phyloP scores from a whole-genome alignment of 2,329 filamentous ascomycete species.

The Ophidiomyces ophidiicola region DNA sequence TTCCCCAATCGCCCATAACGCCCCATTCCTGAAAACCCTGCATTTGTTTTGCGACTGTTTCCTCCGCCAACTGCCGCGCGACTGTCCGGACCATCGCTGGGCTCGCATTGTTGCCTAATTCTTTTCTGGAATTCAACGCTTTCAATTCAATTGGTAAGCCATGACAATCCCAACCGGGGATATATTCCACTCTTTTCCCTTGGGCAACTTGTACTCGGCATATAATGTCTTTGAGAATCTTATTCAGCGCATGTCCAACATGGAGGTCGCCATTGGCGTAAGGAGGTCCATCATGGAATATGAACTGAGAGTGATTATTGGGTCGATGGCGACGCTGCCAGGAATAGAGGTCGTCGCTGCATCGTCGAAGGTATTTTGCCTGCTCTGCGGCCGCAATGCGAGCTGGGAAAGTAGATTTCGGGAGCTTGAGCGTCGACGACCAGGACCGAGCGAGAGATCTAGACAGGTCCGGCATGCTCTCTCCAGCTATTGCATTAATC shows the following conservation, averaged over 20 bases:
- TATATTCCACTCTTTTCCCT: slow-evolving; percentile 64
- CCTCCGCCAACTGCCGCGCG: slow-evolving; percentile 43
- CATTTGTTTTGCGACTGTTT: slow-evolving; percentile 48
- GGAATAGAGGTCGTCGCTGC: slow-evolving; percentile 74
- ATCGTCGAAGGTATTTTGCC: slow-evolving; percentile 55
- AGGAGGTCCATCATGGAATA: slow-evolving; percentile 88
- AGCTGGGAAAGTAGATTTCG: slow-evolving; percentile 57
- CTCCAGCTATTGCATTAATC: slow-evolving; percentile 11
- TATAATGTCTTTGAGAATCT: slow-evolving; percentile 91
- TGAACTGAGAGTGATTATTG: slow-evolving; percentile 47
- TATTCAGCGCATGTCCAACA: slow-evolving; percentile 90
- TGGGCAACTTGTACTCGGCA: slow-evolving; percentile 66
- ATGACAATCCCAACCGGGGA: slow-evolving; percentile 96
- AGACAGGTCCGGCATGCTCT: slow-evolving; percentile 16
- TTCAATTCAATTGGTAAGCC: slow-evolving; percentile 95
- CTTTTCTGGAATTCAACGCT: slow-evolving; percentile 54
- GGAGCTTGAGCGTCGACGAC: slow-evolving; percentile 63
- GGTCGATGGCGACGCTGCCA: slow-evolving; percentile 59
- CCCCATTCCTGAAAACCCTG: slow-evolving; percentile 47
- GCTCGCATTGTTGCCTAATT: slow-evolving; percentile 27
- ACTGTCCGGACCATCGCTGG: slow-evolving; percentile 41
- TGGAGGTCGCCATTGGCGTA: slow-evolving; percentile 92
- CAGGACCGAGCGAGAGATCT: slow-evolving; percentile 32
- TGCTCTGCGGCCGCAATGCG: slow-evolving; percentile 36
- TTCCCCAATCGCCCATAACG: slow-evolving; percentile 54